Evolutionary conservation across 2,329 filamentous ascomycete genomes (phyloP), one percentile per base, ranked within the genome.

Genomic region (Cercospora nicotianae): DNA sequence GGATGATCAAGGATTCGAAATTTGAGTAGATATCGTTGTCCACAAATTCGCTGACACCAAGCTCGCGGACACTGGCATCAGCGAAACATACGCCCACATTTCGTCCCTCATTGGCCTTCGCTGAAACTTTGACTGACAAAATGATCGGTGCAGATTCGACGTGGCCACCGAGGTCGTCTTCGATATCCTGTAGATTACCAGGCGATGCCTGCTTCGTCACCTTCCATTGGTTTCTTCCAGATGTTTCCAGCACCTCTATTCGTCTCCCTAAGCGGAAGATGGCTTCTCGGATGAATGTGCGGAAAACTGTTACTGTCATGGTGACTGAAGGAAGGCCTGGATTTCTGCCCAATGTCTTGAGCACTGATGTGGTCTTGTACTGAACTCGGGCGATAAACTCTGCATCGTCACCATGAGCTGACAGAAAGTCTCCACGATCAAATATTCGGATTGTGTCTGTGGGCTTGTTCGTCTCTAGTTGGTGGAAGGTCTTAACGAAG

Each of bases 11-110:
- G 3, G 94, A 93, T 81, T 99, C 95, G 73, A 99, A 96, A 79
- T 99, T 99, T 63, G 94, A 98, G 82, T 96, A 99, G 9, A 97
- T 85, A 77, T 99, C 95, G 77, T 98, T 99, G 84, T 99, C 95
- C n/a, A 97, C 87, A 72, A 99, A 99, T 78, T 99, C 96, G 83
- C 92, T 97, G 64, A 99, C 93, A 8, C 95, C 95, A 2, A 99
- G 86, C 82, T 99, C 95, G 62, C 95, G 87, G 28, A 98, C 94
- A 72, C 93, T 97, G 0, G 96, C 95, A 83, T 99, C 95, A 7
- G 95, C 96, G 77, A 99, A 99, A 81, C 95, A 98, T 5, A 99
- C 94, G 8, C 95, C 95, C 0, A 99, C 91, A 72, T 87, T 92
- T 57, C 95, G 87, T 5, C 91, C 92, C 78, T 98, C 94, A 0